phyloP scores from a whole-genome alignment of 2,329 filamentous ascomycete species.

The Arthrinium puccinioides region DNA sequence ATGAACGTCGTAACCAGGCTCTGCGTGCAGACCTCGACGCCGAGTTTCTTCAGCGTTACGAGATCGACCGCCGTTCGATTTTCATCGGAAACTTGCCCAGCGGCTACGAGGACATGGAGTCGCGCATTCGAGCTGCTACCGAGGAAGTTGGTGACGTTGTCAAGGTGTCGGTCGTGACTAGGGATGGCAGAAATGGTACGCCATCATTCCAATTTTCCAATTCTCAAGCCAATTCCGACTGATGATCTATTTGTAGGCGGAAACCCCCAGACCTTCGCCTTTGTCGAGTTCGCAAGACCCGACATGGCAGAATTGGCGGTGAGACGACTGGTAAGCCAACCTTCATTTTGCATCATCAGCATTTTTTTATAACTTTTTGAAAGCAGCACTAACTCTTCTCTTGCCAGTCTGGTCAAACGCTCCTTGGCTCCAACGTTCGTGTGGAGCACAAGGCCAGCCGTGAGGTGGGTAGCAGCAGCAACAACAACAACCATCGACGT shows the following conservation, averaged over 20 bases:
- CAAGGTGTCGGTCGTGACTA: slow-evolving; percentile 20
- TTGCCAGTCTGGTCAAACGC: slow-evolving; percentile 23
- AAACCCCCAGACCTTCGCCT: slow-evolving; percentile 20
- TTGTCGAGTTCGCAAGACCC: slow-evolving; percentile 31
- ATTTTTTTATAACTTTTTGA: too few relatives aligned
- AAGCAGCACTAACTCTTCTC: slow-evolving; percentile 7
- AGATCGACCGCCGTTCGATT: slow-evolving; percentile 26
- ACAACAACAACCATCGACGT: slow-evolving; percentile 4
- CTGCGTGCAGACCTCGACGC: slow-evolving; percentile 14
- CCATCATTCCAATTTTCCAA: slow-evolving; percentile 2
- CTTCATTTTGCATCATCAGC: neutral
- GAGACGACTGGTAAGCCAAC: slow-evolving; percentile 27
- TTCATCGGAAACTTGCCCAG: slow-evolving; percentile 24
- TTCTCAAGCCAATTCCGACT: neutral
- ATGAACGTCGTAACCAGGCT: slow-evolving; percentile 20
- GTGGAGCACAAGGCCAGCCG: slow-evolving; percentile 28
- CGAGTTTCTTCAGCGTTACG: slow-evolving; percentile 21
- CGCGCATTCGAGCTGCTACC: slow-evolving; percentile 15
- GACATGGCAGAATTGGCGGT: slow-evolving; percentile 30
- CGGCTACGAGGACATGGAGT: slow-evolving; percentile 14
- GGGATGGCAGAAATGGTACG: slow-evolving; percentile 12
- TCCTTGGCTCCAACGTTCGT: slow-evolving; percentile 25
- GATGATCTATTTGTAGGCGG: slow-evolving; percentile 9
- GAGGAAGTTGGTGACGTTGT: slow-evolving; percentile 18
- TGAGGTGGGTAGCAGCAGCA: slow-evolving; percentile 5